Base-by-base conservation (phyloP, 441 rosid genomes). In the Bruguiera hainesii region DNA sequence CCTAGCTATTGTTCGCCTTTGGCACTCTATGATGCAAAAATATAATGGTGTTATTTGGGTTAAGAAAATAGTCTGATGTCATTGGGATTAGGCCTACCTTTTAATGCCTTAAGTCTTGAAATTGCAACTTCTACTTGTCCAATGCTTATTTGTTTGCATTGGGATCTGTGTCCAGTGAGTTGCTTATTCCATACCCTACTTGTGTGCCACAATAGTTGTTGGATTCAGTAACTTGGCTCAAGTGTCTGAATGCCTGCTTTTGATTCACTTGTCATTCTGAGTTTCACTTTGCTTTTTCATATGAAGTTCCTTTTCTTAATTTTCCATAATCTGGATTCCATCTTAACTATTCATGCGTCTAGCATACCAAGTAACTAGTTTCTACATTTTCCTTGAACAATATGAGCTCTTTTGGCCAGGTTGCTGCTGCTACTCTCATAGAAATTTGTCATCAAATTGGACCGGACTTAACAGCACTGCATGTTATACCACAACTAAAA, bases 401-500 rank as follows among this genome's bases (percentile, higher is more conserved):
- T 55, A 39, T 65, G 18, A 49, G 60, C 60, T 72, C 70, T 76
- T 50, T 76, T 71, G 60, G 66, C 53, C 83, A 93, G 98, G 88
- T 91, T 81, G 95, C 96, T 76, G 90, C 91, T 51, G 78, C 86
- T 50, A 73, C 90, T 67, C 82, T 93, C 62, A 75, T 87, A 85
- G 81, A 88, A 70, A 79, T 89, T 81, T 91, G 96, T 77, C 88
- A 93, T 83, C 84, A 83, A 67, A 87, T 93, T 76, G 98, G 98
- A 75, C 91, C 96, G 56, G 98, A 93, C 61, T 76, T 91, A 82
- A 88, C 95, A 3, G 93, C 88, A 63, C 76, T 77, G 74, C 90
- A 93, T 84, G 90, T 93, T 80, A 83, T 93, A 60, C 98, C 98
- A 23, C 90, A 88, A 75, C 90, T 93, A 42, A 93, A 91, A 74